Evolutionary conservation across 768 basidiomycete species (phyloP), one percentile per base, ranked within the genome.

Genomic region (Termitomyces sp.): DNA sequence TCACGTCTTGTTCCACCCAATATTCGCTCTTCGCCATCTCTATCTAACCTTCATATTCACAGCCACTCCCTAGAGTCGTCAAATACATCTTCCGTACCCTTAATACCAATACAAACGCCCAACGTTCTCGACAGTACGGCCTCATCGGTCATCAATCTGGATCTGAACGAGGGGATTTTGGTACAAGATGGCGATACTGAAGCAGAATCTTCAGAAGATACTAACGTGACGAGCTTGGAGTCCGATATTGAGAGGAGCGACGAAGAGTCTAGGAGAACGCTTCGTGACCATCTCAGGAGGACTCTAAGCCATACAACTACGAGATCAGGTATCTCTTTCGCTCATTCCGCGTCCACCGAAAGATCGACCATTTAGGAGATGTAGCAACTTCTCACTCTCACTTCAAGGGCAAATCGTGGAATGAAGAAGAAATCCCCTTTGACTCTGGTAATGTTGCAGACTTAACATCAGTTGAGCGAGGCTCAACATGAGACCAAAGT

Each of bases 161-260:
- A 88, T 61, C 70, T 83, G 57, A 77, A 75, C 53, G 88, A 89
- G 62, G 85, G 86, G 9, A 85, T 91, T 54, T 73, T 91, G 42
- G 76, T 91, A 46, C 83, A 85, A 63, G 89, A 90, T 66, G 79
- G 79, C 42, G 88, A 90, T 42, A 77, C 77, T 29, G 87, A 88
- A 56, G 73, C 77, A 13, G 74, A 75, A 15, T 79, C 81, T 39
- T 77, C 72, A 54, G 88, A 88, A 62, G 77, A 82, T 56, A 74
- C 71, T 13, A 78, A 69, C n/a, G 80, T 75, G 4, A 59, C 53
- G 18, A 71, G 75, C 56, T 81, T 76, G 9, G 76, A 73, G 52
- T 69, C 79, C 37, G 75, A 77, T 39, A 70, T 73, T 22, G 66
- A 70, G 29, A 72, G 70, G 15, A 67, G 65, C 10, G 81, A 81